Conservation (phyloP, 495 filamentous ascomycete species). For the Tuber calosporum region DNA sequence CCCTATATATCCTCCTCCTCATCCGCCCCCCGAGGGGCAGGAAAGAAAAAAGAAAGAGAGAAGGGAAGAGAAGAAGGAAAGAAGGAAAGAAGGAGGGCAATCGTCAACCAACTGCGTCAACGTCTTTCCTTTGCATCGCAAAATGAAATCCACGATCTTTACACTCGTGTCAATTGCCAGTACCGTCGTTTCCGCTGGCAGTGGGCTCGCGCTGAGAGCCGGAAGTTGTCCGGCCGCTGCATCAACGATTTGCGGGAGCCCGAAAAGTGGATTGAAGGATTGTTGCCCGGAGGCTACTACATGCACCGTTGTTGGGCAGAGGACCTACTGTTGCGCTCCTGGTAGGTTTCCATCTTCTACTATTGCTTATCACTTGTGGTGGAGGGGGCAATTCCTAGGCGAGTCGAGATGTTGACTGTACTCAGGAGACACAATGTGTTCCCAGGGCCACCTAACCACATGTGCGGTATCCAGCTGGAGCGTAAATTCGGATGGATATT, state of each 20-base stretch:
- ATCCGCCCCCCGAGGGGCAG: background rate
- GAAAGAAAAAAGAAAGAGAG: background rate
- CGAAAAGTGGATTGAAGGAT: background rate
- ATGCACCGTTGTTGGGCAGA: background rate
- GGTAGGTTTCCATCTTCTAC: background rate
- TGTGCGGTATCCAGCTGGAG: background rate
- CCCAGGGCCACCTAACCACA: background rate
- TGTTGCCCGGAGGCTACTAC: background rate
- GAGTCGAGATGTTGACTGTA: background rate
- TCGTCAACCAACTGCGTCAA: background rate
- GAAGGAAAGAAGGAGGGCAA: background rate
- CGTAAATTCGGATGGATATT: background rate
- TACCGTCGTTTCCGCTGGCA: background rate
- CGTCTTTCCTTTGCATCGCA: background rate
- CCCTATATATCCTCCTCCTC: background rate
- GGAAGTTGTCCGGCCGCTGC: background rate
- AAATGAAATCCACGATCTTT: background rate
- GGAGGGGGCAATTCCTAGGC: background rate
- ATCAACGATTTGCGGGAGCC: background rate
- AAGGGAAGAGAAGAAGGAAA: background rate
- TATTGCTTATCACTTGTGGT: background rate
- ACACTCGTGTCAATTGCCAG: background rate
- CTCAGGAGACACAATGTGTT: background rate
- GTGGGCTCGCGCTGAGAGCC: background rate
- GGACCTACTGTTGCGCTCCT: background rate